Evolutionary conservation across 768 basidiomycete species (phyloP).

Genomic region (Mycena alexandri): DNA sequence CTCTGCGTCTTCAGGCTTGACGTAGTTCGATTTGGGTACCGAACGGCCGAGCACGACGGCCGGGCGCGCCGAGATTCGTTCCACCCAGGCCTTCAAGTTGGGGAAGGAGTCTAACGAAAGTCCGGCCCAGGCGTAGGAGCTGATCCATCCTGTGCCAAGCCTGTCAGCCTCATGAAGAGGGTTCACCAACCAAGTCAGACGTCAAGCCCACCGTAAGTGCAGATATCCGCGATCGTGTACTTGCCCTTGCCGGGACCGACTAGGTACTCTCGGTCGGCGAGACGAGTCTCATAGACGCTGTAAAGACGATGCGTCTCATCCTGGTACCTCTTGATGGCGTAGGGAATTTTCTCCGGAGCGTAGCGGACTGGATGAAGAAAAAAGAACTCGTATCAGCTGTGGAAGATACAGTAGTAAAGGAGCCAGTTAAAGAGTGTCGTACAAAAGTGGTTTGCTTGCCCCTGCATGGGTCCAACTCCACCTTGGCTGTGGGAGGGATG

Average conservation of each 20-base stretch:
- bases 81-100: constrained; percentile 17
- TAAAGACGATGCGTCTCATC: constrained; percentile 21
- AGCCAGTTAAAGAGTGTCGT: constrained; percentile 4
- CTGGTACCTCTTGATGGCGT: constrained; percentile 20
- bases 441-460: constrained; percentile 23
- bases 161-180: constrained; percentile 6
- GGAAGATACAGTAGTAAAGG: too few relatives aligned
- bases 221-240: constrained; percentile 21
- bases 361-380: constrained; percentile 14
- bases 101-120: constrained; percentile 16
- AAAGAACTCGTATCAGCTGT: constrained; percentile 9
- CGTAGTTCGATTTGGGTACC: constrained; percentile 15
- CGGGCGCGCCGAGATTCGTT: constrained; percentile 17
- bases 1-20: constrained; percentile 16
- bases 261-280: constrained; percentile 17
- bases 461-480: constrained; percentile 20
- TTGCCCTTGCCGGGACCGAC: constrained; percentile 21
- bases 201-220: constrained; percentile 15
- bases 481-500: constrained; percentile 12
- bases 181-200: constrained; percentile 5
- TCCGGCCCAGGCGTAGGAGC: constrained; percentile 18
- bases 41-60: constrained; percentile 13
- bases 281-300: constrained; percentile 19
- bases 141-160: constrained; percentile 9
- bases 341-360: constrained; percentile 22